Conservation (phyloP, 2,329 filamentous ascomycete genomes). For the Didymella pinodella region DNA sequence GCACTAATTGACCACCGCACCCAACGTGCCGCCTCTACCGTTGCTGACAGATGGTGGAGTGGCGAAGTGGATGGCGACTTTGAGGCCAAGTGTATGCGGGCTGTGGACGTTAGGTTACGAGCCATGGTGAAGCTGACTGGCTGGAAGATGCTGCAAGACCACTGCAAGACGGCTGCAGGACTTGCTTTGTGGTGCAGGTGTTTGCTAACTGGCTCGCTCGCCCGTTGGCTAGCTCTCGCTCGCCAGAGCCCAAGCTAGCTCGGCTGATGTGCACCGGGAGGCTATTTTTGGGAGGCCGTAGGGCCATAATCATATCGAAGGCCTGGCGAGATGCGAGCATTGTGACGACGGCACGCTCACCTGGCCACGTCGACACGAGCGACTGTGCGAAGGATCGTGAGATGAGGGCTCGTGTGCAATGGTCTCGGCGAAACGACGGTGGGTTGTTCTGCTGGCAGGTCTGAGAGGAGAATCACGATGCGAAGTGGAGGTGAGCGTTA, state of each 20-base stretch:
- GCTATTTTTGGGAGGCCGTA: conserved; percentile 15
- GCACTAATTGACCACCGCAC: background rate
- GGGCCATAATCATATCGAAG: background rate
- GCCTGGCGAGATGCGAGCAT: conserved; percentile 10
- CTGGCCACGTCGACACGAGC: background rate
- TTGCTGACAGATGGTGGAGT: background rate
- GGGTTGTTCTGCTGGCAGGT: background rate
- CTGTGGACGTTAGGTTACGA: background rate
- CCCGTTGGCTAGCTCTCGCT: background rate
- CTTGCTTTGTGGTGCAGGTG: background rate
- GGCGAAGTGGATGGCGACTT: conserved; percentile 1
- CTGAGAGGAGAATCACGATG: background rate
- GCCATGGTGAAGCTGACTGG: background rate
- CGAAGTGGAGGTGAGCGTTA: background rate
- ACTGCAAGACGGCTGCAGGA: background rate
- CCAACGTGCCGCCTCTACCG: background rate
- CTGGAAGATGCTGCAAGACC: background rate
- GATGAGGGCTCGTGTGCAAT: background rate
- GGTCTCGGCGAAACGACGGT: background rate
- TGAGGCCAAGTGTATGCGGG: background rate
- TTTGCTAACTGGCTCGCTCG: background rate
- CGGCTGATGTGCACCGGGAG: conserved; percentile 20
- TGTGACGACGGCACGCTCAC: background rate
- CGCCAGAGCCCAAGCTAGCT: background rate
- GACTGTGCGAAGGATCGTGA: conserved; percentile 6